A percentile compares a stretch with the other conserved stretches of the same genome.
These are phyloP conservation scores for Hypoxylon trugodes DNA, from an alignment of 495 filamentous ascomycete genomes.

Conservation along the genomic window DNA sequence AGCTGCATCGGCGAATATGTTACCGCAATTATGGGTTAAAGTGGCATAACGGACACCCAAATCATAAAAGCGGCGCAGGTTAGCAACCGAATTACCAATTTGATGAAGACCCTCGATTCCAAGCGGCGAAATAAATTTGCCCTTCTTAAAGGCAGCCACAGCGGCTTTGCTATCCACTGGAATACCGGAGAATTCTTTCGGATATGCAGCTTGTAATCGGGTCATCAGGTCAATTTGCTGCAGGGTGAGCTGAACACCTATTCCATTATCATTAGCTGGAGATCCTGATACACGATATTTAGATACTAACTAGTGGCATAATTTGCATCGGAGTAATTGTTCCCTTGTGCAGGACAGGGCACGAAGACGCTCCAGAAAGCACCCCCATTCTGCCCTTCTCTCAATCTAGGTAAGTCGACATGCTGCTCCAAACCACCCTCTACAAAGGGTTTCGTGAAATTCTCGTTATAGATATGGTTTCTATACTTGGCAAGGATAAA, in stretches of 20 bases:
- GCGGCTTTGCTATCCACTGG: conserved; percentile 66
- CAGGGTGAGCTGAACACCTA: conserved; percentile 71
- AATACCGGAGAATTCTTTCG: conserved; percentile 70
- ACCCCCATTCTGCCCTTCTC: conserved; percentile 69
- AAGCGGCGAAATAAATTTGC: conserved; percentile 70
- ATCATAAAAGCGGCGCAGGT: conserved; percentile 74
- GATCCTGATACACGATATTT: not conserved
- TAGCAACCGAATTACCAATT: conserved; percentile 85
- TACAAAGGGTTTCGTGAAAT: conserved; percentile 75
- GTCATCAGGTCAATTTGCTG: conserved; percentile 85
- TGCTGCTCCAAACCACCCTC: conserved; percentile 73
- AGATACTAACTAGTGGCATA: conserved; percentile 59
- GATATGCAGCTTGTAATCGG: conserved; percentile 73
- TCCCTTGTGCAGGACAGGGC: conserved; percentile 74
- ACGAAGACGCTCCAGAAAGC: conserved; percentile 94
- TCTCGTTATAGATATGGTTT: conserved; percentile 79
- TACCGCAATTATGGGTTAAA: conserved; percentile 93
- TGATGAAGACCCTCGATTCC: conserved; percentile 95
- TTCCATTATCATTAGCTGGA: not conserved
- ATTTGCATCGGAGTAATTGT: conserved; percentile 75
- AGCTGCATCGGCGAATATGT: conserved; percentile 87
- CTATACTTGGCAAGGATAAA: conserved; percentile 70
- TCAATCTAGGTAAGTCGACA: conserved; percentile 77
- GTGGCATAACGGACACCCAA: conserved; percentile 93
- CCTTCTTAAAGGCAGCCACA: conserved; percentile 64